Percentiles rank a stretch among this genome's conserved stretches.
Conservation (phyloP, 106 monocot species). For the Amphibolis antarctica region DNA sequence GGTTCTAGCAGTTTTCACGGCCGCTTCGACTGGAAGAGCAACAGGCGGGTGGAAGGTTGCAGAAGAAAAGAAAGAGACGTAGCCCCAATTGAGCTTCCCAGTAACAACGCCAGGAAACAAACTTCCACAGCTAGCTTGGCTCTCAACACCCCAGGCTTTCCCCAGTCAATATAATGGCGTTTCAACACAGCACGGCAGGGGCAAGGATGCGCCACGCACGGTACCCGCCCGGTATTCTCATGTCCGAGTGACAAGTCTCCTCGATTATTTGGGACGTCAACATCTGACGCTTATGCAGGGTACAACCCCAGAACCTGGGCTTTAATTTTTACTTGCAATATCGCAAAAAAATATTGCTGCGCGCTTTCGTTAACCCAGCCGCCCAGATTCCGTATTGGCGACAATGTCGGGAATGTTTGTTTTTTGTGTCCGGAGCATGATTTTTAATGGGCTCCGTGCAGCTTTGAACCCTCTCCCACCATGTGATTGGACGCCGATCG, state of each 20-base stretch:
- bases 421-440: constrained; percentile 28
- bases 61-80: constrained; percentile 5
- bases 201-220: background rate
- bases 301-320: background rate
- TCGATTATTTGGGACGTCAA: background rate
- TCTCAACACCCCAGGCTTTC: constrained; percentile 1
- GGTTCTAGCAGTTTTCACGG: constrained; percentile 12
- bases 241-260: background rate
- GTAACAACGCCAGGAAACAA: constrained; percentile 2
- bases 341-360: too few species aligned
- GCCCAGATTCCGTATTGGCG: background rate
- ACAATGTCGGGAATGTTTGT: constrained; percentile 49
- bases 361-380: background rate
- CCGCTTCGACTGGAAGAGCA: constrained; percentile 38
- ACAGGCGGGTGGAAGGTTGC: constrained; percentile 15
- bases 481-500: too few species aligned
- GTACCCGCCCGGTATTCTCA: background rate
- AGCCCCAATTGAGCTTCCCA: background rate
- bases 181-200: background rate
- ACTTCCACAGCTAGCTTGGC: constrained; percentile 2
- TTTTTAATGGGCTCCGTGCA: constrained; percentile 24
- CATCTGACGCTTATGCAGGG: background rate
- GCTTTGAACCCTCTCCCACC: constrained; percentile 22
- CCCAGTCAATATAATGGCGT: constrained; percentile 2
- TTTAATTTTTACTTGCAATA: background rate